These are phyloP conservation scores for Trichocomaceae sp. DNA, from an alignment of 2,329 filamentous ascomycete species.

Conservation along the genomic window DNA sequence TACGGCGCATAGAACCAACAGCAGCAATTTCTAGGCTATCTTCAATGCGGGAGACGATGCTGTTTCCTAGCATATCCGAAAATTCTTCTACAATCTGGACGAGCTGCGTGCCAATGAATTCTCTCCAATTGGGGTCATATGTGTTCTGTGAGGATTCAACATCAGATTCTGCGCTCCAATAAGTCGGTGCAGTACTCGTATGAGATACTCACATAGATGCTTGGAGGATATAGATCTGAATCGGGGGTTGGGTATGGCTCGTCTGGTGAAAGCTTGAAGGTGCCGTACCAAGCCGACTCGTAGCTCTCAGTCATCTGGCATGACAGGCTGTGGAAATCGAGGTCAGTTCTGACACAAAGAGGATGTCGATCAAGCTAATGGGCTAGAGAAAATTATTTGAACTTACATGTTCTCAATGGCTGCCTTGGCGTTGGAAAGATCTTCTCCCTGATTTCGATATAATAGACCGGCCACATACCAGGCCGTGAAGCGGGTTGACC, in stretches of 20 bases:
- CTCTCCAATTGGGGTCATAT: conserved; percentile 61
- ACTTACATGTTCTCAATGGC: too few species aligned
- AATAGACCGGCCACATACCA: conserved; percentile 57
- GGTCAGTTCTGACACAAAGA: too few species aligned
- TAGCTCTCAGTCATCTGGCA: too few species aligned
- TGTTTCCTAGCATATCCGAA: conserved; percentile 38
- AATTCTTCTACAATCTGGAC: conserved; percentile 57
- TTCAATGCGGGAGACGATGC: conserved; percentile 42
- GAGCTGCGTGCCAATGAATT: conserved; percentile 55
- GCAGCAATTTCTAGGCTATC: conserved; percentile 51
- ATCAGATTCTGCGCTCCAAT: not conserved
- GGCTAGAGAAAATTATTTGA: too few species aligned
- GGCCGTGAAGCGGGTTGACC: conserved; percentile 51
- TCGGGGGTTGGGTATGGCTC: too few species aligned
- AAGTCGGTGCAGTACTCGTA: too few species aligned
- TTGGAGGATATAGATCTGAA: too few species aligned
- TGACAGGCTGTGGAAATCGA: too few species aligned
- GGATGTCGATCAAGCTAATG: too few species aligned
- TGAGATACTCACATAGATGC: too few species aligned
- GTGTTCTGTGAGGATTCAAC: conserved; percentile 40
- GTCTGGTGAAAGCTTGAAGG: too few species aligned
- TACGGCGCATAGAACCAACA: conserved; percentile 55
- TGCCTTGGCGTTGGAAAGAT: conserved; percentile 50
- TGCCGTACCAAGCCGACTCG: too few species aligned
- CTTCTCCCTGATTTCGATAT: conserved; percentile 48